Evolutionary conservation across 495 filamentous ascomycete species (phyloP).

Genomic region (Achaetomiella virescens): DNA sequence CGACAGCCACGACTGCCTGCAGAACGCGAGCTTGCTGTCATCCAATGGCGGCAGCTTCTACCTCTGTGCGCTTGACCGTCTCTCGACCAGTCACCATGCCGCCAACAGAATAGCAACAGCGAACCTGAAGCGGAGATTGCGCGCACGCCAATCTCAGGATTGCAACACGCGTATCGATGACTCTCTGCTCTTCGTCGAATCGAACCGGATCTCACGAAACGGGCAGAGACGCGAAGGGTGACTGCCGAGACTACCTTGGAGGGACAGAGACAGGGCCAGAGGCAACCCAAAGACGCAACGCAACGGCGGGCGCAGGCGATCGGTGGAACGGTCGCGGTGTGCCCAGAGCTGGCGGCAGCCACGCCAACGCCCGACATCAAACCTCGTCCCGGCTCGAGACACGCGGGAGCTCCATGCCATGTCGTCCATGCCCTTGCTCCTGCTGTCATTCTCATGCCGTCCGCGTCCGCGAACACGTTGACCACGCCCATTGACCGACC

Average conservation of each 20-base stretch:
- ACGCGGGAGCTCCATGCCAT: conserved; percentile 8
- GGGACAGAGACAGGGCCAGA: neutral
- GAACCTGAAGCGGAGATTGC: conserved; percentile 12
- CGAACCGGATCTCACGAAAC: conserved; percentile 4
- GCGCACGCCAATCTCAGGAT: conserved; percentile 26
- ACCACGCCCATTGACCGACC: conserved; percentile 1
- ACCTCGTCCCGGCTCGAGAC: conserved; percentile 3
- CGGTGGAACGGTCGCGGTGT: neutral
- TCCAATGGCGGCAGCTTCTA: conserved; percentile 26
- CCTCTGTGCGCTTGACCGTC: conserved; percentile 1
- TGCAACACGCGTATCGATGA: conserved; percentile 3
- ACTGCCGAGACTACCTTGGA: neutral
- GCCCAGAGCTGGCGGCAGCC: conserved; percentile 20
- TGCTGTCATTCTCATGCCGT: conserved; percentile 15
- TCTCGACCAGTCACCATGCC: conserved; percentile 15
- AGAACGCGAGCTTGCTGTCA: conserved; percentile 23
- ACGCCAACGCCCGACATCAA: conserved; percentile 18
- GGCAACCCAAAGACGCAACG: conserved; percentile 1
- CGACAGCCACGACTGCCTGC: conserved; percentile 37
- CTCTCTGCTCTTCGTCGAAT: neutral
- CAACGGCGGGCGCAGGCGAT: neutral
- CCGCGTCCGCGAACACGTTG: conserved; percentile 9
- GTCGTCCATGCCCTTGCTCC: conserved; percentile 8
- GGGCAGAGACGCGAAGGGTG: neutral
- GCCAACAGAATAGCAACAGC: conserved; percentile 16